A percentile compares a stretch with the other conserved stretches of the same genome.
phyloP scores from a whole-genome alignment of 2,329 filamentous ascomycete genomes.

The Setomelanomma holmii region DNA sequence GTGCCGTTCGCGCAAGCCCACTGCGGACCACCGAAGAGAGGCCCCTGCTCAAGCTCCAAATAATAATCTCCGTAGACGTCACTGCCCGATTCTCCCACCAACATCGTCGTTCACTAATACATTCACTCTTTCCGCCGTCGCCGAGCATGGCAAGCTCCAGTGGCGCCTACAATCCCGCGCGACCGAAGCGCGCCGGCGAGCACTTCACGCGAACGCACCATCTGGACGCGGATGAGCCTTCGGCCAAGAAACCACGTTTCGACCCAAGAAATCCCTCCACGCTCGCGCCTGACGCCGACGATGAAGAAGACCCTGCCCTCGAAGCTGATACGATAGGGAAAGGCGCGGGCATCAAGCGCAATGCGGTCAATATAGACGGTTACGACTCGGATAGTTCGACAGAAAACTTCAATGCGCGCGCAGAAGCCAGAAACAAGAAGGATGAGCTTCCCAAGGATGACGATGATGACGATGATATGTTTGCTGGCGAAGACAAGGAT shows the following conservation, averaged over 20 bases:
- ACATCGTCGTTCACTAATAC: neutral
- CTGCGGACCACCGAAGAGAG: constrained; percentile 3
- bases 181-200: constrained; percentile 84
- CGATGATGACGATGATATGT: constrained; percentile 77
- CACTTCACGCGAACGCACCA: constrained; percentile 79
- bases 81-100: constrained; percentile 7
- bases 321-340: constrained; percentile 92
- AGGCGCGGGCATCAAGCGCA: constrained; percentile 79
- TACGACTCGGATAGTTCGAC: constrained; percentile 95
- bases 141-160: constrained; percentile 38
- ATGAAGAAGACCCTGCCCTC: constrained; percentile 77
- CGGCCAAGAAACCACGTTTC: constrained; percentile 83
- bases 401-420: constrained; percentile 82
- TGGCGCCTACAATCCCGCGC: constrained; percentile 60
- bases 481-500: constrained; percentile 70
- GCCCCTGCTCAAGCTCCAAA: constrained; percentile 30
- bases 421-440: constrained; percentile 62
- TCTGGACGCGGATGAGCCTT: constrained; percentile 60
- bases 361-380: constrained; percentile 93
- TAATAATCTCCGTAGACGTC: constrained; percentile 16
- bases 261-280: constrained; percentile 94
- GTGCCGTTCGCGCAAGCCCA: constrained; percentile 10
- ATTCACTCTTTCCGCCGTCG: neutral
- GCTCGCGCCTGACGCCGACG: constrained; percentile 80
- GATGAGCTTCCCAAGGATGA: constrained; percentile 52